Conservation (phyloP, 2,329 filamentous ascomycete species). For the Fusarium buharicum region DNA sequence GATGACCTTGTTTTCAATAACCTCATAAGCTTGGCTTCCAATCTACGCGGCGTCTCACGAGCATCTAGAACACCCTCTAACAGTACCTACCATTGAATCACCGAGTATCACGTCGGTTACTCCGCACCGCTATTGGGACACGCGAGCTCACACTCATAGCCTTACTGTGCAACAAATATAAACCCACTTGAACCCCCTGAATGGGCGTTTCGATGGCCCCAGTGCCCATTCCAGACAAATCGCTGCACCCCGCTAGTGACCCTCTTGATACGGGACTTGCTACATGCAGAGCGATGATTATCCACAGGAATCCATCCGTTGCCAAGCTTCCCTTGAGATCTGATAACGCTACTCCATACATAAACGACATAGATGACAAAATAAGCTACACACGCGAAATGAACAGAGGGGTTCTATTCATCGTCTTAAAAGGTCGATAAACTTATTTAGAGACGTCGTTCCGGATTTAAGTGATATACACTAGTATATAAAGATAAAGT, state of each 20-base stretch:
- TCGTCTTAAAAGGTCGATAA: too few species aligned
- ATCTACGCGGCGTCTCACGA: constrained; percentile 9
- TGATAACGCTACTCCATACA: neutral
- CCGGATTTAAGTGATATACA: too few species aligned
- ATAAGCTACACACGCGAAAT: neutral
- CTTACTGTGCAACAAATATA: constrained; percentile 20
- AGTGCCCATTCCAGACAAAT: constrained; percentile 9
- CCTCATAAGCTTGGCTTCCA: constrained; percentile 9
- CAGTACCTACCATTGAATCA: constrained; percentile 6
- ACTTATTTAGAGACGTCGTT: neutral
- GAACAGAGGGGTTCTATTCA: neutral
- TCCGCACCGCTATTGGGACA: constrained; percentile 17
- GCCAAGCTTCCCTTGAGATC: constrained; percentile 18
- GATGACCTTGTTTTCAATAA: constrained; percentile 4
- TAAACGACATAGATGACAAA: constrained; percentile 1
- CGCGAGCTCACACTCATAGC: constrained; percentile 10
- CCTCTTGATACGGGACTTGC: constrained; percentile 15
- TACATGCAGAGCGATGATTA: constrained; percentile 1
- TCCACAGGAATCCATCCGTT: neutral
- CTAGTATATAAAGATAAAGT: fast-evolving
- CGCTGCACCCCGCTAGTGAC: neutral
- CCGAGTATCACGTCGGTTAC: constrained; percentile 22
- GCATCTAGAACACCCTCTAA: constrained; percentile 11
- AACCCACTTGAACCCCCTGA: neutral
- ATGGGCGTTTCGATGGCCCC: constrained; percentile 5